Evolutionary conservation across 371 early-diverging fungal species (phyloP), one percentile per base, ranked within the genome.

Genomic region (Mortierella sp.): DNA sequence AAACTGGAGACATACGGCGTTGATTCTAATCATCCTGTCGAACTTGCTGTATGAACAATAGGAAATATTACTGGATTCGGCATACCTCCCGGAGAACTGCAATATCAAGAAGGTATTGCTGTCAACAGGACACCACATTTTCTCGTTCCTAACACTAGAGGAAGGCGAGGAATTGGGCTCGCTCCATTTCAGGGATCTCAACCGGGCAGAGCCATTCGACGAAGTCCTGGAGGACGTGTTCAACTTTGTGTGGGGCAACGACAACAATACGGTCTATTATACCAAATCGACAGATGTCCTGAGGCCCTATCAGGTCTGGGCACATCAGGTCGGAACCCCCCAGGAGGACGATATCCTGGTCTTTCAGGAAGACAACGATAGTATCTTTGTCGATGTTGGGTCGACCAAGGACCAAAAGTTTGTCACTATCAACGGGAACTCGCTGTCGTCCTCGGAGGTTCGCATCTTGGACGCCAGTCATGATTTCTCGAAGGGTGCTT

Each of bases 171-270:
- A 95, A 72, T 88, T 91, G 70, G 95, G 95, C n/a, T 89, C 93
- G 18, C 77, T 95, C 27, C 91, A 91, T 74, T 90, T 95, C 55
- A 89, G 91, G 46, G 89, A 92, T 70, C 76, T 93, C 21, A 72
- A 83, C 44, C 78, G 88, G 8, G 82, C 77, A 70, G 70, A 75
- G 3, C 74, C 87, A 35, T 89, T 88, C 80, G 87, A 90, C 89
- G 92, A 94, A 75, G 89, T 90, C 1, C 81, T 96, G n/a, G 90
- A 92, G 38, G 89, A 90, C 48, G 93, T 96, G 1, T 96, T 95
- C 87, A 95, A 95, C 81, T 96, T 96, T 89, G 95, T 94, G 6
- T 97, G 96, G 96, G 93, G 93, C 7, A 92, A 91, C 46, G 88
- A 91, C 72, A 83, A 79, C 73, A 84, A 77, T 68, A 89, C 90